phyloP scores from a whole-genome alignment of 345 rosid genomes.

The Stellera chamaejasme region DNA sequence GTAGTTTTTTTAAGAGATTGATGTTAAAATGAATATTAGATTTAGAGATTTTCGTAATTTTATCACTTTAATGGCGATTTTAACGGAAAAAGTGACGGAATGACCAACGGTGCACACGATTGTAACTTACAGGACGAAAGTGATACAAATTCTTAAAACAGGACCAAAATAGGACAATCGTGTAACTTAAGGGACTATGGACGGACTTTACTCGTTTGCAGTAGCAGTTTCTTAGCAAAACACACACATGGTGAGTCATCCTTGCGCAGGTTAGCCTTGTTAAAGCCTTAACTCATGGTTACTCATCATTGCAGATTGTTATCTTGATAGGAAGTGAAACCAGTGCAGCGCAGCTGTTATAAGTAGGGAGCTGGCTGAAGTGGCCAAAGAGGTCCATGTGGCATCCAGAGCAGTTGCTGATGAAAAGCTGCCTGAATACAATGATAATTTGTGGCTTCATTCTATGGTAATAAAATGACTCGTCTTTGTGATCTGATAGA shows the following conservation, averaged over 20 bases:
- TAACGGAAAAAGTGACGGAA: too few species aligned
- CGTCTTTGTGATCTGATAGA: not conserved
- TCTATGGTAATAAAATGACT: conserved; percentile 5
- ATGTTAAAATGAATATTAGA: too few species aligned
- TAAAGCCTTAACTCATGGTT: not conserved
- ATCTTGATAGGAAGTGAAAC: conserved; percentile 2
- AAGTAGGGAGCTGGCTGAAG: conserved; percentile 1
- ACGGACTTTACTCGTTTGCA: too few species aligned
- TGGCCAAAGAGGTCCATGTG: conserved; percentile 10
- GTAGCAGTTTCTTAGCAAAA: too few species aligned
- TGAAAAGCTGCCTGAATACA: not conserved
- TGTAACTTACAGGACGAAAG: too few species aligned
- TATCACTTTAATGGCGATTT: too few species aligned
- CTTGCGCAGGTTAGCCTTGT: not conserved
- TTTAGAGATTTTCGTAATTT: too few species aligned
- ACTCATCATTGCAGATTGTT: conserved; percentile 6
- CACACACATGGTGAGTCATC: not conserved
- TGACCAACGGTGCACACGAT: too few species aligned
- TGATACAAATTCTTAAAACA: too few species aligned
- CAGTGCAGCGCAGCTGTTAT: conserved; percentile 6
- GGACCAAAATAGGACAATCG: too few species aligned
- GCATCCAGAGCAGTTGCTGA: conserved; percentile 6
- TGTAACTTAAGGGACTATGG: too few species aligned
- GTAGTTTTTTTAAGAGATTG: too few species aligned
- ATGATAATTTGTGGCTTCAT: conserved; percentile 7